Evolutionary conservation across 208 protist species (phyloP).

Genomic region (Leptomonas seymouri): DNA sequence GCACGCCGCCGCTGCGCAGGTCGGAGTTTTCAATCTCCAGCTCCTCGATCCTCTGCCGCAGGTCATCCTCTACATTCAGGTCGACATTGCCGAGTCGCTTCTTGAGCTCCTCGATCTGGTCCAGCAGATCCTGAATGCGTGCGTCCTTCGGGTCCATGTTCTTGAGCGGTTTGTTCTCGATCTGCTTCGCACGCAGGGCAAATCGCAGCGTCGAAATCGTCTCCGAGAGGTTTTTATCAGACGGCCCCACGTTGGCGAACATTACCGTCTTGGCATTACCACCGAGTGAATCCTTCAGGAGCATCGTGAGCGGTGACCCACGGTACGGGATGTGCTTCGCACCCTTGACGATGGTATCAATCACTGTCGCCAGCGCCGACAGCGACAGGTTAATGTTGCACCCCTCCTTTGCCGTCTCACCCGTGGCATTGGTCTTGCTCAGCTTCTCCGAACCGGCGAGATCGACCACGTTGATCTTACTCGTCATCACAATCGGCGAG

Average conservation of each 20-base stretch:
- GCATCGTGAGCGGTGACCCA: slow-evolving; percentile 91
- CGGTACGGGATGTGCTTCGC: slow-evolving; percentile 92
- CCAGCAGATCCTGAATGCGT: slow-evolving; percentile 86
- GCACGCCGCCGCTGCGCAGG: slow-evolving; percentile 65
- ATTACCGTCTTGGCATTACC: slow-evolving; percentile 94
- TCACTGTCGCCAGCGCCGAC: slow-evolving; percentile 90
- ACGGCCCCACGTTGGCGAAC: slow-evolving; percentile 89
- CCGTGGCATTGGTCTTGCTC: slow-evolving; percentile 93
- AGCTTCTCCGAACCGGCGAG: slow-evolving; percentile 94
- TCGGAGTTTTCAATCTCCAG: slow-evolving; percentile 91
- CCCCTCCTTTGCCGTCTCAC: slow-evolving; percentile 93
- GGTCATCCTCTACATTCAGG: slow-evolving; percentile 87
- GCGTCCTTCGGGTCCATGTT: slow-evolving; percentile 93
- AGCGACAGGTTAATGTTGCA: slow-evolving; percentile 96
- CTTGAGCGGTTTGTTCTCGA: slow-evolving; percentile 96
- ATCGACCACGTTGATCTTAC: slow-evolving; percentile 95
- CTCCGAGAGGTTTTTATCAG: slow-evolving; percentile 87
- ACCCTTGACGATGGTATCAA: slow-evolving; percentile 92
- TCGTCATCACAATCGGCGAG: slow-evolving; percentile 81
- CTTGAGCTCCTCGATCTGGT: slow-evolving; percentile 91
- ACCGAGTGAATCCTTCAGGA: slow-evolving; percentile 93
- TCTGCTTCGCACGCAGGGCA: slow-evolving; percentile 92
- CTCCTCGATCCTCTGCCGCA: slow-evolving; percentile 90
- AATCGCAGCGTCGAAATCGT: slow-evolving; percentile 92
- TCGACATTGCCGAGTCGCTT: slow-evolving; percentile 87